Base-by-base conservation (phyloP, 345 rosid species). In the Kernera saxatilis region DNA sequence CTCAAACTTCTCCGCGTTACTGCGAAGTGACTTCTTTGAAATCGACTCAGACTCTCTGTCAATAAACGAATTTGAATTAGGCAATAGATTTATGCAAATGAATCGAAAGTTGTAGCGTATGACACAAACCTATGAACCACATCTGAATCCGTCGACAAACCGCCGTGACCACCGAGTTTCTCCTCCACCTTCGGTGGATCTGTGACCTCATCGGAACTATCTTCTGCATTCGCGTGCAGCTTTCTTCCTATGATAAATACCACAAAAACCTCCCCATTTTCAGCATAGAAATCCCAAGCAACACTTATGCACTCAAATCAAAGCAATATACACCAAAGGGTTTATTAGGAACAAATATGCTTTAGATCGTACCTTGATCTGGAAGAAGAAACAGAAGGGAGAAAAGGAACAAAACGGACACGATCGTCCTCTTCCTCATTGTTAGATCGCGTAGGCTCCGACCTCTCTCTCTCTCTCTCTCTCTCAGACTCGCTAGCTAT, bases 151-250 rank as follows among this genome's bases (percentile, higher is more conserved):
- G 99, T 94, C 14, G 97, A 82, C 36, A 81, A 75, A 58, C 99
- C 97, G 33, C 84, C 72, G 29, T 96, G 99, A 62, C 93, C 99
- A 13, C 98, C 97, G 61, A 94, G 81, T 77, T 84, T 89, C 29
- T 94, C 99, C 77, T 94, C 98, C 2, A 94, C 88, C 82, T 91
- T 91, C 0, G 99, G 99, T 76, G 96, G 93, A 88, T 86, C 93
- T 61, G 80, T 77, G 15, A 78, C 76, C 13, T 73, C 83, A 49
- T 82, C 86, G 2, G 88, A 75, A 49, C 83, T 87, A 50, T 52
- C 91, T 56, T 91, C 90, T 0, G 96, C 99, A 78, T 82, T 94
- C 33, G 88, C 96, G 43, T 83, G 96, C 8, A 89, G 55, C 71
- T 91, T 94, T 79, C 88, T 73, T 25, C 89, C 99, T 94, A 41